Evolutionary conservation across 2,329 filamentous ascomycete species (phyloP).

Genomic region (Hymenoscyphus linearis): DNA sequence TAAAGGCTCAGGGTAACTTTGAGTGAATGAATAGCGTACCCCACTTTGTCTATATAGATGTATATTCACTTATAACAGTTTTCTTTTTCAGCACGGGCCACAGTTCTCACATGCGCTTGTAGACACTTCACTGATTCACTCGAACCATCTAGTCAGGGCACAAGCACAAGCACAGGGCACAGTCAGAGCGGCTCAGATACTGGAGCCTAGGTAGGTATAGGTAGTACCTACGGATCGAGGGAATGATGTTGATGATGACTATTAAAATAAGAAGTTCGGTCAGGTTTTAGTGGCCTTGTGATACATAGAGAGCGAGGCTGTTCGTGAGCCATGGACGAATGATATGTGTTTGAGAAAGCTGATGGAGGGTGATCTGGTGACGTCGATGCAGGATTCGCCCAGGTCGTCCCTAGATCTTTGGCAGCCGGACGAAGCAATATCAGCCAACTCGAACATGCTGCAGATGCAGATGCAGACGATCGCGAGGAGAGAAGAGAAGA

Average conservation of each 20-base stretch:
- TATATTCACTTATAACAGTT: not conserved
- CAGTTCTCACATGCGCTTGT: not conserved
- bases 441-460: too few relatives aligned
- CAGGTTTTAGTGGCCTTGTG: not conserved
- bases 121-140: too few relatives aligned
- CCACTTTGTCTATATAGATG: not conserved
- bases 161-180: too few relatives aligned
- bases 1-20: not conserved
- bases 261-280: not conserved
- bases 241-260: slow-evolving; percentile 2
- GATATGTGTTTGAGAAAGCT: not conserved
- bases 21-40: not conserved
- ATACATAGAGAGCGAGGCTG: not conserved
- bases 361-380: slow-evolving; percentile 1
- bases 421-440: not conserved
- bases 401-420: not conserved
- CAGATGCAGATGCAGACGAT: not conserved
- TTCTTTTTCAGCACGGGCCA: not conserved
- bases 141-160: not conserved
- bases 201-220: not conserved
- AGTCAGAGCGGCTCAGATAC: not conserved
- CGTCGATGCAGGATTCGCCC: not conserved
- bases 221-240: too few relatives aligned
- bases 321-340: not conserved
- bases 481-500: not conserved